phyloP scores from a whole-genome alignment of 306 rosid genomes.

The Ammopiptanthus mongolicus region DNA sequence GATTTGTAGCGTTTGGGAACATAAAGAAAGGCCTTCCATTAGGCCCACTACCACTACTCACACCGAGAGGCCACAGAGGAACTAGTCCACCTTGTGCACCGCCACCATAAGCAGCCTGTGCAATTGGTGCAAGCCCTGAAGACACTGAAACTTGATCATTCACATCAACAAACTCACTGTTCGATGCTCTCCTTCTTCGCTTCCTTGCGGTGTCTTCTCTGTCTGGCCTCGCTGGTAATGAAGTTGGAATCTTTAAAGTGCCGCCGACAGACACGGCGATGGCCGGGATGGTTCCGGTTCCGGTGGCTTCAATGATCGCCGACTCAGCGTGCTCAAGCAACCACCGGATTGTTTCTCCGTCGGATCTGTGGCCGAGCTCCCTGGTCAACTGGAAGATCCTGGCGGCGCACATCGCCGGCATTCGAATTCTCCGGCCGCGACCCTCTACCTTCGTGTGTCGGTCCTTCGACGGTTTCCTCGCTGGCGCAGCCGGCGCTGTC shows the following conservation, averaged over 20 bases:
- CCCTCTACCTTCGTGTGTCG: constrained; percentile 94
- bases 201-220: constrained; percentile 47
- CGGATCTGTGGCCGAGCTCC: constrained; percentile 82
- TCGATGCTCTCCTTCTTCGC: constrained; percentile 36
- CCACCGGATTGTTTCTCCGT: constrained; percentile 91
- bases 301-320: constrained; percentile 75
- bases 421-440: constrained; percentile 79
- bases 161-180: constrained; percentile 47
- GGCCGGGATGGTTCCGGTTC: constrained; percentile 79
- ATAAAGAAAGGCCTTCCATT: constrained; percentile 54
- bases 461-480: constrained; percentile 54
- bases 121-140: constrained; percentile 64
- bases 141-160: constrained; percentile 47
- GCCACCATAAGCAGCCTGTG: constrained; percentile 27
- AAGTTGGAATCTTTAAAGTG: constrained; percentile 68
- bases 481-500: background rate
- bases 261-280: constrained; percentile 83
- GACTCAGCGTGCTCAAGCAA: constrained; percentile 68
- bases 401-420: constrained; percentile 85
- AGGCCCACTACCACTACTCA: background rate
- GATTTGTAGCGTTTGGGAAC: constrained; percentile 51
- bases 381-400: constrained; percentile 77
- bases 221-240: constrained; percentile 54
- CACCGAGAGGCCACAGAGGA: constrained; percentile 50
- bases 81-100: constrained; percentile 35